Base-by-base conservation (phyloP, 2,329 filamentous ascomycete genomes). In the Ophiostoma sp. region DNA sequence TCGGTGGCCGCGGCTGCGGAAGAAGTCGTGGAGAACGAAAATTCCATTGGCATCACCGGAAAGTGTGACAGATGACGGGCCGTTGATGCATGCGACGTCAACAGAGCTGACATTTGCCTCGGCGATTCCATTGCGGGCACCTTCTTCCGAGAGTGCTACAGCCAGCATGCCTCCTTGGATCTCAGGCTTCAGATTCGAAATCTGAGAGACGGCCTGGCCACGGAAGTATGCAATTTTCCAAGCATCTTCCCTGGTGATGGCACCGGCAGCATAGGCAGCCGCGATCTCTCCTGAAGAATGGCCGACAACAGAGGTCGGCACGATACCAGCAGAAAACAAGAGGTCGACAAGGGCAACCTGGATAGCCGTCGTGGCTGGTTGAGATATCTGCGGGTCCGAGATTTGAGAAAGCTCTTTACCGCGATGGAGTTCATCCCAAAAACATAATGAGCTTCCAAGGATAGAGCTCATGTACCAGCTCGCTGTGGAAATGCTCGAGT, bases 141-240 rank as follows among this genome's bases (percentile, higher is more conserved):
- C 82, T 2, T 82, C 80, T 7, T 78, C 75, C 0, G 80, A 79
- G 0, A 83, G 80, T 0, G 83, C 83, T 0, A 83, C 84, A 0
- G 86, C 86, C 55, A 87, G 77, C 87, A 89, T 88, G 1, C 79
- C 81, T 0, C 85, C 85, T 1, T 19, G 72, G 0, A 68, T 12
- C 52, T 74, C 7, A 64, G 73, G 33, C 1, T 64, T 72, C 45
- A 72, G 0, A 0, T 74, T 74, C 33, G 75, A 76, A 2, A 82
- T 75, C 6, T 75, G 74, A 4, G 75, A 75, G 55, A 80, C 78
- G 9, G 80, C 75, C 55, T 77, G 74, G 0, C 81, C 82, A 9
- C 82, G 78, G 55, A 76, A 78, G 69, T 80, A 82, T 1, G 82
- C 78, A 1, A 80, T 75, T 39, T 78, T 80, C 73, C 79, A 81